Base-by-base conservation (phyloP, 106 monocot species). In the Dioscorea dumetorum region DNA sequence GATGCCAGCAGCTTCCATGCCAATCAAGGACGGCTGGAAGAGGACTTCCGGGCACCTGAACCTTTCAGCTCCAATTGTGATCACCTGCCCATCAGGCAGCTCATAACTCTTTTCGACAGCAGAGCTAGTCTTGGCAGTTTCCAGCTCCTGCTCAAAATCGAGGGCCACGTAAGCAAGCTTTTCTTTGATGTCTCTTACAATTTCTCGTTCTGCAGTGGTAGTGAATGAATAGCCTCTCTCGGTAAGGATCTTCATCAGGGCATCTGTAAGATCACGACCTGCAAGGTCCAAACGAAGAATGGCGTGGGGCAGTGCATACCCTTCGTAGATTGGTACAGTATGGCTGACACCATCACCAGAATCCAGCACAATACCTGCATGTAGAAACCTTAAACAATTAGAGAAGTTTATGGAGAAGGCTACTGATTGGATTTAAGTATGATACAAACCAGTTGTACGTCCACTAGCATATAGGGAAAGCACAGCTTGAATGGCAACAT, bases 281-380 rank as follows among this genome's bases (percentile, higher is more conserved):
- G 67, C 51, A 3, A 68, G 53, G 19, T 68, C 67, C 67, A 68
- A 51, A 17, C 67, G 53, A 54, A 68, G 67, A 54, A 68, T 68
- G 67, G 67, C 67, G 31, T 53, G 67, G 31, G 67, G 67, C 28
- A 68, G 52, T 21, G 67, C 67, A 54, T 68, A 68, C 22, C 67
- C 52, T 54, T 68, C 67, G 18, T 68, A 68, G 16, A 68, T 68
- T 31, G 67, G 51, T 16, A 68, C 67, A 14, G 67, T 68, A 53
- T 68, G 67, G 17, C 67, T 68, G 54, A 68, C 67, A 24, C 67
- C 67, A 54, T 68, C 67, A 54, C 67, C 67, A 68, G 51, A 68
- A 68, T 68, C 67, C 67, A 68, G 50, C 21, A 68, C 52, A 56
- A 68, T 68, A 54, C 67, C 67, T 68, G 31, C 18, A 31, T 21